A percentile compares a stretch with the other conserved stretches of the same genome.
phyloP scores from a whole-genome alignment of 768 basidiomycete genomes.

The Xerocomellus dryophilus region DNA sequence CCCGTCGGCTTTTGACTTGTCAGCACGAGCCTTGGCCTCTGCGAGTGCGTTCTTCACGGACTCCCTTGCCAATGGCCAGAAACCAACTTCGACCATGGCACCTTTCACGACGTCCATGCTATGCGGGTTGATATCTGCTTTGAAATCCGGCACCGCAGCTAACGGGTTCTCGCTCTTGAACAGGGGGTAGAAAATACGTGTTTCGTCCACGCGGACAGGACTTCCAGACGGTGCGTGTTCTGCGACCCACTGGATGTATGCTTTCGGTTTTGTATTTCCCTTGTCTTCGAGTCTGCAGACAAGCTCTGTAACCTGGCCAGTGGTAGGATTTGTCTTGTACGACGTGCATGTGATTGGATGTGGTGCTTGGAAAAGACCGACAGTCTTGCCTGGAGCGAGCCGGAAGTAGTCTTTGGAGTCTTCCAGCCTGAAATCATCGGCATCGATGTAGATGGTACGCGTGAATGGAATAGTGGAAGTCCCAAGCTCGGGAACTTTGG shows the following conservation, averaged over 20 bases:
- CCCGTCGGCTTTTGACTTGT: conserved; percentile 51
- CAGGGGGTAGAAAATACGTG: conserved; percentile 85
- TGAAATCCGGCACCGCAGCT: conserved; percentile 66
- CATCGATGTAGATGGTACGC: conserved; percentile 86
- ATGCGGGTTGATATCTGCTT: conserved; percentile 76
- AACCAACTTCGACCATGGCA: conserved; percentile 85
- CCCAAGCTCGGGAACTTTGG: conserved; percentile 88
- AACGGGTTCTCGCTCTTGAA: conserved; percentile 93
- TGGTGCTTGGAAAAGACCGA: conserved; percentile 92
- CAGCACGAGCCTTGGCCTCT: conserved; percentile 62
- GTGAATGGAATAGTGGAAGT: conserved; percentile 81
- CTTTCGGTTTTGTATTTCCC: conserved; percentile 77
- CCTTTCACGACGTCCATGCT: conserved; percentile 77
- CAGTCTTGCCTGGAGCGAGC: conserved; percentile 95
- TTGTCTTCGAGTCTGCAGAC: conserved; percentile 74
- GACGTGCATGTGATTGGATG: conserved; percentile 91
- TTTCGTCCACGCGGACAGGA: conserved; percentile 84
- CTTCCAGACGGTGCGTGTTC: conserved; percentile 74
- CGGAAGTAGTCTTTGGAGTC: conserved; percentile 97
- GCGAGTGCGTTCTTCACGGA: conserved; percentile 60
- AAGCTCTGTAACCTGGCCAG: conserved; percentile 77
- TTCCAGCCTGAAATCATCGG: conserved; percentile 86
- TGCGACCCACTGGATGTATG: conserved; percentile 97
- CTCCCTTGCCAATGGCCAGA: conserved; percentile 77
- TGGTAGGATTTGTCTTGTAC: conserved; percentile 69